Conservation (phyloP, 108 stramenopile species). For the Discostella pseudostelligera region DNA sequence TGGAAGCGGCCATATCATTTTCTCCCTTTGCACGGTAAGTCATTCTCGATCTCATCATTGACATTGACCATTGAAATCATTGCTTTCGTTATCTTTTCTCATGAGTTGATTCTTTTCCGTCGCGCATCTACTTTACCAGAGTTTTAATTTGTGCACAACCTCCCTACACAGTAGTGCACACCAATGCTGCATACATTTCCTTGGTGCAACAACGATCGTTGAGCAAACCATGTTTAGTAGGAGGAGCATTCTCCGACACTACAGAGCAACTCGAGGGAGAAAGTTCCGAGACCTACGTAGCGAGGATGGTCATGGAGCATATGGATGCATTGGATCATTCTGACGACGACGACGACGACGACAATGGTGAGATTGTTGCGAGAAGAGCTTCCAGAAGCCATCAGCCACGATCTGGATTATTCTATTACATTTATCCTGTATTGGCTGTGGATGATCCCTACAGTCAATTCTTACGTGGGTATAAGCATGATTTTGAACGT, state of each 20-base stretch:
- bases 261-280: background rate
- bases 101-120: background rate
- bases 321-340: slow-evolving; percentile 7
- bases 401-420: background rate
- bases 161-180: slow-evolving; percentile 23
- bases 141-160: slow-evolving; percentile 20
- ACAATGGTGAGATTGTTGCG: slow-evolving; percentile 12
- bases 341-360: slow-evolving; percentile 18
- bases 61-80: no score
- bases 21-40: slow-evolving; percentile 31
- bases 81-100: background rate
- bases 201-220: slow-evolving; percentile 10
- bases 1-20: slow-evolving; percentile 30
- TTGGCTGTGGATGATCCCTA: background rate
- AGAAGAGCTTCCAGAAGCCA: no score
- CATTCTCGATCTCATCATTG: background rate
- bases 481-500: background rate
- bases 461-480: background rate
- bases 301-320: slow-evolving; percentile 14
- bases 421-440: slow-evolving; percentile 1
- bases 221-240: slow-evolving; percentile 15
- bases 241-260: background rate
- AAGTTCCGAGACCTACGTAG: background rate
- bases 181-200: slow-evolving; percentile 25
- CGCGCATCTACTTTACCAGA: slow-evolving; percentile 2